phyloP scores from a whole-genome alignment of 768 basidiomycete genomes.

The Lanmaoa pseudosensibilis region DNA sequence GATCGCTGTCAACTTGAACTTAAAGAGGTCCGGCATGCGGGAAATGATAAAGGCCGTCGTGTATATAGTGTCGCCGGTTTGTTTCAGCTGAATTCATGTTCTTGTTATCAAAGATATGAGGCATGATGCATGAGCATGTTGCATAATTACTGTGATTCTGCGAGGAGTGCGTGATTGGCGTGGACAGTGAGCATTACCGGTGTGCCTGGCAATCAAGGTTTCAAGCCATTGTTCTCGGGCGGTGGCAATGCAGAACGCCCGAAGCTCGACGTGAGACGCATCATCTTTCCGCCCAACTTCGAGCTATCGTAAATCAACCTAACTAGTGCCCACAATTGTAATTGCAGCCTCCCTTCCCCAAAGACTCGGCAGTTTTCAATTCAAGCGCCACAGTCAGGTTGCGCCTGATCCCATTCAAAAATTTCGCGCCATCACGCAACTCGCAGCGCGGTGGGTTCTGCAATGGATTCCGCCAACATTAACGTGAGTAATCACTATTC shows the following conservation, averaged over 20 bases:
- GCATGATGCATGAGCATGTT: not conserved
- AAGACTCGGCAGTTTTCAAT: too few species aligned
- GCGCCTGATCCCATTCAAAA: not conserved
- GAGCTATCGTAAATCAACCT: not conserved
- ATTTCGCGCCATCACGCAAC: not conserved
- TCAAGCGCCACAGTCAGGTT: not conserved
- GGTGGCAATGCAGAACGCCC: not conserved
- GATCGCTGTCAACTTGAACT: not conserved
- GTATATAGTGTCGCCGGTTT: not conserved
- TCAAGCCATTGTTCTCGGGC: not conserved
- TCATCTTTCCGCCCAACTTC: not conserved
- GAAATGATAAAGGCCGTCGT: not conserved
- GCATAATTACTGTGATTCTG: not conserved
- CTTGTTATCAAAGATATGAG: not conserved
- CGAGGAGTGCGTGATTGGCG: not conserved
- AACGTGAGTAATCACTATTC: constrained; percentile 42
- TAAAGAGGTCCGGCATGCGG: not conserved
- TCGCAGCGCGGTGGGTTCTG: not conserved
- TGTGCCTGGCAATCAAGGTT: not conserved
- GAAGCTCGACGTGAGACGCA: not conserved
- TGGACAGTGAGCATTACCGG: not conserved
- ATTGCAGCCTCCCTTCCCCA: not conserved
- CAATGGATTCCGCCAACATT: constrained; percentile 49
- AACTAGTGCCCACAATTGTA: too few species aligned
- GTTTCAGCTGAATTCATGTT: not conserved